These are phyloP conservation scores for Forsythia viridissima DNA, from an alignment of 257 asterid genomes.

Conservation along the genomic window DNA sequence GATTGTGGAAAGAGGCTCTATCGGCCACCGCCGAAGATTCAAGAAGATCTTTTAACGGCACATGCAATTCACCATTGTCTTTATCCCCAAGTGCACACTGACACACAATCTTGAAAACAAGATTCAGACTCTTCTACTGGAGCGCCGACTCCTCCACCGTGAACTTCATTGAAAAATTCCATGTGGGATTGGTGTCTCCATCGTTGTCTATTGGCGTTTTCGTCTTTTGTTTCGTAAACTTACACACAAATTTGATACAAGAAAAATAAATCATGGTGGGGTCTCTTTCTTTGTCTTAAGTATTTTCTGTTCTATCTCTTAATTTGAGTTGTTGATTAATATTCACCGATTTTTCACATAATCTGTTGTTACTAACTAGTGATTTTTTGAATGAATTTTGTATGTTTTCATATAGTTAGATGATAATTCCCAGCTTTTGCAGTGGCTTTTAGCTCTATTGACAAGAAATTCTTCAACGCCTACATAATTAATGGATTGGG, in stretches of 20 bases:
- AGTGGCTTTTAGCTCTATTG: slow-evolving; percentile 57
- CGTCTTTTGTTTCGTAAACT: slow-evolving; percentile 34
- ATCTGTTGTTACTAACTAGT: background rate
- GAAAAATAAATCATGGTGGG: slow-evolving; percentile 31
- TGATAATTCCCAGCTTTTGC: slow-evolving; percentile 40
- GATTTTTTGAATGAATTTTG: background rate
- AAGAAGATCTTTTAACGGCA: slow-evolving; percentile 64
- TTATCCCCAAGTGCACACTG: slow-evolving; percentile 60
- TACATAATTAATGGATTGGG: slow-evolving; percentile 53
- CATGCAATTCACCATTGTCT: slow-evolving; percentile 63
- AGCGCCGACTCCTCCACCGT: slow-evolving; percentile 57
- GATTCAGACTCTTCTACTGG: slow-evolving; percentile 53
- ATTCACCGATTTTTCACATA: background rate
- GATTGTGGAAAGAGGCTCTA: background rate
- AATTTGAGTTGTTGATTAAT: slow-evolving; percentile 24
- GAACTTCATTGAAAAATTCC: slow-evolving; percentile 75
- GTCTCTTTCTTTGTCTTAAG: no score
- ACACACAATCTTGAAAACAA: slow-evolving; percentile 56
- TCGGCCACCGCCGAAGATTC: slow-evolving; percentile 34
- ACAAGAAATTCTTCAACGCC: slow-evolving; percentile 64
- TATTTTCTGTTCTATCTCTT: no score
- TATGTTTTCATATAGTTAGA: slow-evolving; percentile 36
- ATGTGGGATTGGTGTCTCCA: slow-evolving; percentile 58
- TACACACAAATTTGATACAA: slow-evolving; percentile 9
- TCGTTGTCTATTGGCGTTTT: slow-evolving; percentile 50